Percentiles rank a stretch among this genome's conserved stretches.
phyloP scores from a whole-genome alignment of 2,329 filamentous ascomycete species.

The Hymenoscyphus salicellus region DNA sequence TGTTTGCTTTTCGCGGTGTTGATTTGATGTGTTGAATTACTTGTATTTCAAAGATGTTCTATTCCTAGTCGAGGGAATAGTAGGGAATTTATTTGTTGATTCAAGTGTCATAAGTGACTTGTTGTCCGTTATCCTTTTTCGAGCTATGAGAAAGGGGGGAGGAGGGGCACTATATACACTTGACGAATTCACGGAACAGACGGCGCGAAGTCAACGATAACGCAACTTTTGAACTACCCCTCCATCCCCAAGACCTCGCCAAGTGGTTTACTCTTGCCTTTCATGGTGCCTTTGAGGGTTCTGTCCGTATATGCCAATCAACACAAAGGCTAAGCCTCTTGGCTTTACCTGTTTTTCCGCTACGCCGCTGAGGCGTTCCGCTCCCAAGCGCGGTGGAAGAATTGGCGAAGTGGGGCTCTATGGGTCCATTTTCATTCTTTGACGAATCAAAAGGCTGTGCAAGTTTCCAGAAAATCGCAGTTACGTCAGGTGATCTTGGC shows the following conservation, averaged over 20 bases:
- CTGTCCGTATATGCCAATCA: neutral
- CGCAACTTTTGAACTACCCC: neutral
- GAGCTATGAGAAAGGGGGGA: neutral
- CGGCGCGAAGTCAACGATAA: neutral
- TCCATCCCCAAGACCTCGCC: neutral
- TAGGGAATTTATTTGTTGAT: constrained; percentile 26
- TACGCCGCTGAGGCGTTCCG: neutral
- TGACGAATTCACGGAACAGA: neutral
- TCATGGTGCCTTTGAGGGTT: too few species aligned
- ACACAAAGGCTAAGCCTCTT: neutral
- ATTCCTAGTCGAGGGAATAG: constrained; percentile 36
- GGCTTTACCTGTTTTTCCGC: neutral
- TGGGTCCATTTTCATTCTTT: too few species aligned
- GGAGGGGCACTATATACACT: neutral
- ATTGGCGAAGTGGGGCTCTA: neutral
- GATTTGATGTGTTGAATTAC: neutral
- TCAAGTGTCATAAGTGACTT: constrained; percentile 11
- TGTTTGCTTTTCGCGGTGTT: neutral
- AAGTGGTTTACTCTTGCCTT: neutral
- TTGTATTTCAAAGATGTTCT: constrained; percentile 17
- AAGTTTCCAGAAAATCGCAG: too few species aligned
- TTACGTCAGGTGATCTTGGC: neutral
- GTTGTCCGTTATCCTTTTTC: neutral
- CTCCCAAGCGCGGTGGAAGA: neutral
- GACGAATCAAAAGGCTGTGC: too few species aligned